Evolutionary conservation across 345 rosid species (phyloP), one percentile per base, ranked within the genome.

Genomic region (Lepidium didymum): DNA sequence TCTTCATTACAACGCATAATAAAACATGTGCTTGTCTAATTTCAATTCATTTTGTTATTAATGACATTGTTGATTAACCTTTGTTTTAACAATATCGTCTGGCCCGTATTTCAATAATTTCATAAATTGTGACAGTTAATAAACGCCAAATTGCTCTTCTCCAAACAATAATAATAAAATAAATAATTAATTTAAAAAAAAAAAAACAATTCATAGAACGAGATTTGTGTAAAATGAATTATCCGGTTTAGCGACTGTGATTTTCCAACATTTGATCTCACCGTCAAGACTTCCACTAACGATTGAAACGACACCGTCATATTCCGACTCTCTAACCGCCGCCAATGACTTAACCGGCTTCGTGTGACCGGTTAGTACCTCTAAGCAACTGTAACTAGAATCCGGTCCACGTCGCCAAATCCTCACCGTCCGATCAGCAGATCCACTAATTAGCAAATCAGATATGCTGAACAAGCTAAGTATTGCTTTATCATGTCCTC

Each of bases 361-460:
- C 35, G 42, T 18, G 42, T 90, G 98, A 33, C 98, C 96, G 21
- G 80, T 79, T 45, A 92, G 56, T 16, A 88, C 81, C 18, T 90
- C 83, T 82, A 90, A 74, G 55, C 98, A 90, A 19, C 77, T 63
- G 49, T 75, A 93, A 55, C 72, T 78, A 37, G 80, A 82, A 16
- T 83, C 94, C 1, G 10, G 14, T 23, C 87, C 94, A 3, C 84
- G 83, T 31, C 79, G 79, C 98, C 98, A 93, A 15, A 93, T 77
- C 78, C 96, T 83, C 34, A 87, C 88, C 71, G 94, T 93, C 70
- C 80, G 82, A 83, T 93, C 98, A 6, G 96, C 86, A 0, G 98
- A 93, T 38, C 97, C 98, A 53, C 98, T 90, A n/a, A 90, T 7
- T 12, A 93, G 74, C 61, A 88, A 62, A 74, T 75, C 83, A 3